phyloP scores from a whole-genome alignment of 2,329 filamentous ascomycete genomes.

The Colletotrichum cuscutae region DNA sequence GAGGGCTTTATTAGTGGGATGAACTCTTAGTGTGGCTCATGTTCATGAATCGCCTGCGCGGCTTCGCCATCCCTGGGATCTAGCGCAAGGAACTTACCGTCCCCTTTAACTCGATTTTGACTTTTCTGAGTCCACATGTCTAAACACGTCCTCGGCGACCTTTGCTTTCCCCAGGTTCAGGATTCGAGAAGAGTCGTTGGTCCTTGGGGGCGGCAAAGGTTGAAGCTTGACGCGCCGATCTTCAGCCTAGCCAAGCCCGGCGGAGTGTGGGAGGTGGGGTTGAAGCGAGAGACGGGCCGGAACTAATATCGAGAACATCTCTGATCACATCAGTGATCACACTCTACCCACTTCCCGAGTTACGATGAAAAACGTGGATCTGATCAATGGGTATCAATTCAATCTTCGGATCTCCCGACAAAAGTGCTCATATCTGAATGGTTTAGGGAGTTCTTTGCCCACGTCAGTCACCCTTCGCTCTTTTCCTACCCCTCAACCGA shows the following conservation, averaged over 20 bases:
- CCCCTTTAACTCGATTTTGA: neutral
- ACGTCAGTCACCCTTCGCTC: neutral
- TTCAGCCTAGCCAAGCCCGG: neutral
- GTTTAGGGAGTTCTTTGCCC: too few relatives aligned
- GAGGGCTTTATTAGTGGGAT: neutral
- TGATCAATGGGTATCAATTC: too few relatives aligned
- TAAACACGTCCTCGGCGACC: neutral
- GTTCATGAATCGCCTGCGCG: constrained; percentile 7
- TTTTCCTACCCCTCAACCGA: neutral
- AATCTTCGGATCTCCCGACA: too few relatives aligned
- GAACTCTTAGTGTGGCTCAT: constrained; percentile 5
- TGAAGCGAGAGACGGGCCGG: constrained; percentile 9
- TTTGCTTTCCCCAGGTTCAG: neutral
- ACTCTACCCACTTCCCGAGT: neutral
- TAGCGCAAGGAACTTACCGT: neutral
- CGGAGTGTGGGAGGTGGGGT: constrained; percentile 20
- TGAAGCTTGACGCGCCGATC: neutral
- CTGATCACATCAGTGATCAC: neutral
- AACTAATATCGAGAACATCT: neutral
- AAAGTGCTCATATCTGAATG: too few relatives aligned
- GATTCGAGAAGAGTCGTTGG: neutral
- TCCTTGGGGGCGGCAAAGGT: neutral
- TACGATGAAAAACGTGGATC: neutral
- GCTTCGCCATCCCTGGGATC: neutral
- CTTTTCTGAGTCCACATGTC: neutral